A percentile compares a stretch with the other conserved stretches of the same genome.
These are phyloP conservation scores for Climacium dendroides DNA, from an alignment of 225 moss, liverwort and hornwort genomes.

Conservation along the genomic window DNA sequence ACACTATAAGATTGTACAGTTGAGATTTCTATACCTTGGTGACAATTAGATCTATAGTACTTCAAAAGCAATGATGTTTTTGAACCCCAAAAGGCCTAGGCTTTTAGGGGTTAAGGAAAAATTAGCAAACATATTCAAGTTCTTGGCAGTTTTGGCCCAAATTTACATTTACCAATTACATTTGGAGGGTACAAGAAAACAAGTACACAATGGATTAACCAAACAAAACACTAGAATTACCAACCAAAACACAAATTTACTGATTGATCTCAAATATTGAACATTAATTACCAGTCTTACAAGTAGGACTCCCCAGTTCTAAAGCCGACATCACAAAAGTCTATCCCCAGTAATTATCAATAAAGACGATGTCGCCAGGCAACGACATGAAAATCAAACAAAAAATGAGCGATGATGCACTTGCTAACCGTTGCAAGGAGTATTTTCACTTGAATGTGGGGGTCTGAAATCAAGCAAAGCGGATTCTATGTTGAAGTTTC, in stretches of 20 bases:
- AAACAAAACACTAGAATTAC: background rate
- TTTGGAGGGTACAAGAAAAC: background rate
- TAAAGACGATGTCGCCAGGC: background rate
- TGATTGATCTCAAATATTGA: background rate
- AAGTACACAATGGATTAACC: background rate
- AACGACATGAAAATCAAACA: background rate
- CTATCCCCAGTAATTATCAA: no score
- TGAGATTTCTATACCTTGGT: no score
- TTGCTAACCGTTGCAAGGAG: background rate
- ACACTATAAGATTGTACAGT: no score
- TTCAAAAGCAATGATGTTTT: no score
- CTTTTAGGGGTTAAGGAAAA: no score
- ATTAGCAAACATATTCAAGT: background rate
- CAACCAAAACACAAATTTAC: background rate
- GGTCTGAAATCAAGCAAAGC: background rate
- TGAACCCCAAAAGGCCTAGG: no score
- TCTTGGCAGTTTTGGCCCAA: background rate
- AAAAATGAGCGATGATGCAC: background rate
- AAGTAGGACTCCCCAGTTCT: background rate
- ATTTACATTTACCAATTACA: background rate
- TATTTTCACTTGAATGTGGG: background rate
- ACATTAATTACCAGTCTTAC: background rate
- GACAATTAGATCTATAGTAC: no score
- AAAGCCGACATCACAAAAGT: background rate
- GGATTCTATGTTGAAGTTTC: background rate